Conservation (phyloP, 441 rosid genomes). For the Cnidoscolus chayamansa region DNA sequence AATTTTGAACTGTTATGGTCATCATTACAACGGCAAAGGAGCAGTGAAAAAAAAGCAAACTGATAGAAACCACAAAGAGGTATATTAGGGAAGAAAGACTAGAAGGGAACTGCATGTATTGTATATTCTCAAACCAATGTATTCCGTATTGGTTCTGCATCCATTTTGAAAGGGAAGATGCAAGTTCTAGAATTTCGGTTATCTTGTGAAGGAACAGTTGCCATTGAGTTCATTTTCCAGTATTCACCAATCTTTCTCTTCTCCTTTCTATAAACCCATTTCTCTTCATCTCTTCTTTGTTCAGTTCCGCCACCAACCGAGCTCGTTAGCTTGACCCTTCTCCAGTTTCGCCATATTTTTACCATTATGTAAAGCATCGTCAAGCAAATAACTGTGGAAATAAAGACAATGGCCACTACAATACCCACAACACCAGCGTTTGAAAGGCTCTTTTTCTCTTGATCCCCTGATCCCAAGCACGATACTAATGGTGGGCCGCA, state of each 20-base stretch:
- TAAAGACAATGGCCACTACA: slow-evolving; percentile 52
- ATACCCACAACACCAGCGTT: slow-evolving; percentile 41
- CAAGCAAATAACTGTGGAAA: slow-evolving; percentile 55
- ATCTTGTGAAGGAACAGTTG: slow-evolving; percentile 28
- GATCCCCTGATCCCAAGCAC: slow-evolving; percentile 34
- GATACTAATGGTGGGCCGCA: slow-evolving; percentile 59
- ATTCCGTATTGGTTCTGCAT: slow-evolving; percentile 22
- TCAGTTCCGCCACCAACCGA: slow-evolving; percentile 30
- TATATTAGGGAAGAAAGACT: not conserved
- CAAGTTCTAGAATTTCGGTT: slow-evolving; percentile 26
- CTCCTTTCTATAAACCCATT: slow-evolving; percentile 29
- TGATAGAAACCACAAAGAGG: no score
- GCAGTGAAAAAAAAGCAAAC: no score
- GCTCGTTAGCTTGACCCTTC: slow-evolving; percentile 41
- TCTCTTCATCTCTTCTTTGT: slow-evolving; percentile 37
- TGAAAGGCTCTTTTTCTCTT: slow-evolving; percentile 35
- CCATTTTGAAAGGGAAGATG: slow-evolving; percentile 34
- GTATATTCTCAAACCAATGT: slow-evolving; percentile 7
- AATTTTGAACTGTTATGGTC: no score
- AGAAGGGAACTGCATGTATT: not conserved
- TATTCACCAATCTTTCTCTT: slow-evolving; percentile 35
- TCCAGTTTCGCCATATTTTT: slow-evolving; percentile 68
- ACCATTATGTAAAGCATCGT: slow-evolving; percentile 60
- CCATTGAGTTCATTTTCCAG: slow-evolving; percentile 36
- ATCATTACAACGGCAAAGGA: no score